Evolutionary conservation across 1,139 yeast genomes (phyloP).

Genomic region (Martiniozyma asiatica): DNA sequence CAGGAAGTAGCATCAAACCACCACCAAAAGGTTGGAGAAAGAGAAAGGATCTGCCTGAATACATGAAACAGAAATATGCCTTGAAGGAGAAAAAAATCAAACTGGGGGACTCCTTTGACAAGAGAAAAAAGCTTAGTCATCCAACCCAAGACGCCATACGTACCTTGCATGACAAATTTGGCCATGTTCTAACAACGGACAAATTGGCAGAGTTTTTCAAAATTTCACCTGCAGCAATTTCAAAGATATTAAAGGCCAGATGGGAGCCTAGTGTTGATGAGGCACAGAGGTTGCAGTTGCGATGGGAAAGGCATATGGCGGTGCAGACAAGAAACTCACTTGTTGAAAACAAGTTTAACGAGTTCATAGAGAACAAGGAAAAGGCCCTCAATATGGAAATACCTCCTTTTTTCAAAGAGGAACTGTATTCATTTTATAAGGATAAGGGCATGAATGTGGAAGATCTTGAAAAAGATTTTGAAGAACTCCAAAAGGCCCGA

Average conservation of each 20-base stretch:
- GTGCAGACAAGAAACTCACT: constrained; percentile 12
- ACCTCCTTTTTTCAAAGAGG: constrained; percentile 19
- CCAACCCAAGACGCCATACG: constrained; percentile 60
- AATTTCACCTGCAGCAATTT: constrained; percentile 72
- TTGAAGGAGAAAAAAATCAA: constrained; percentile 34
- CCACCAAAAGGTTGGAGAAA: constrained; percentile 34
- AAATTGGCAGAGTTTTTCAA: constrained; percentile 56
- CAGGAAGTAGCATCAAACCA: no score
- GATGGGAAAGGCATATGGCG: constrained; percentile 16
- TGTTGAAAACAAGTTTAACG: constrained; percentile 14
- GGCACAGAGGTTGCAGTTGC: constrained; percentile 21
- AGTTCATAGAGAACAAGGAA: constrained; percentile 19
- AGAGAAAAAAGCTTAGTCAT: constrained; percentile 47
- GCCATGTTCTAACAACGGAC: constrained; percentile 41
- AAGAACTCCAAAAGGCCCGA: constrained; percentile 12
- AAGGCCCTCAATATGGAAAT: constrained; percentile 18
- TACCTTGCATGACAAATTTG: constrained; percentile 38
- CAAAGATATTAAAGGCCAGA: constrained; percentile 64
- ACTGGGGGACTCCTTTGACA: constrained; percentile 6
- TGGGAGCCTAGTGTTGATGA: constrained; percentile 60
- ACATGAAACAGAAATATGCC: constrained; percentile 61
- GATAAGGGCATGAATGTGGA: constrained; percentile 16
- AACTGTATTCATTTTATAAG: constrained; percentile 14
- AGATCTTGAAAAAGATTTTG: constrained; percentile 14
- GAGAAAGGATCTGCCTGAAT: constrained; percentile 34